Conservation (phyloP, 1,284 basidiomycete genomes). For the Cryptococcus sp. region DNA sequence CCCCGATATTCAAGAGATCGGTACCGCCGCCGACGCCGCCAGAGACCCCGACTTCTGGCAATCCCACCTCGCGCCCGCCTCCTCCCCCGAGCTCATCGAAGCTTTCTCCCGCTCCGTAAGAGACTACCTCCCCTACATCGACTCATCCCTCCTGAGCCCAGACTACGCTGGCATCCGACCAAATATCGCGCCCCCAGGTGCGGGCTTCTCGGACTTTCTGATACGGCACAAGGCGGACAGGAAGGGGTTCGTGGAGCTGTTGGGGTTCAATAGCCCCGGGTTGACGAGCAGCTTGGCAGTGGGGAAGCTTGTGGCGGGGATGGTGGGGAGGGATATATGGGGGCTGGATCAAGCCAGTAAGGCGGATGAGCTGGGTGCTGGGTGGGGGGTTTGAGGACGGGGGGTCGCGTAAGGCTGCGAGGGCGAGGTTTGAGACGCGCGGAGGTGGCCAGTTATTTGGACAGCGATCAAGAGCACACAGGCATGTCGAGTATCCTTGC, state of each 20-base stretch:
- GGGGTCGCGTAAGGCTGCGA: no score
- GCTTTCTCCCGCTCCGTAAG: slow-evolving; percentile 62
- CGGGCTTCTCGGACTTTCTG: slow-evolving; percentile 79
- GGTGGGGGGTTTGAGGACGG: slow-evolving; percentile 21
- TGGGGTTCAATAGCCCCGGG: slow-evolving; percentile 57
- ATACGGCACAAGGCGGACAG: slow-evolving; percentile 43
- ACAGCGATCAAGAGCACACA: no score
- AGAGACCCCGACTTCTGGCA: slow-evolving; percentile 71
- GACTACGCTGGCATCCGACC: slow-evolving; percentile 92
- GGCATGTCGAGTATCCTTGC: no score
- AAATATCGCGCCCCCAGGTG: slow-evolving; percentile 71
- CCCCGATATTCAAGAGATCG: slow-evolving; percentile 87
- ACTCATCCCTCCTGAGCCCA: slow-evolving; percentile 64
- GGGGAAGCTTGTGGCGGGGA: slow-evolving; percentile 51
- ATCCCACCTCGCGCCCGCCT: slow-evolving; percentile 63
- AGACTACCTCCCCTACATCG: slow-evolving; percentile 69
- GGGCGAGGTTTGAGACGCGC: no score
- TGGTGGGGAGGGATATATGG: slow-evolving; percentile 47
- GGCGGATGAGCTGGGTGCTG: slow-evolving; percentile 20
- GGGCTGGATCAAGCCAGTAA: neutral
- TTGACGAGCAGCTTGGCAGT: slow-evolving; percentile 55
- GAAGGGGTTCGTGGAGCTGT: slow-evolving; percentile 49
- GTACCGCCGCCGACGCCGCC: slow-evolving; percentile 55
- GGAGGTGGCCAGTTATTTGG: no score
- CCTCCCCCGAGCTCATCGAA: slow-evolving; percentile 55